Conservation (phyloP, 1,139 yeast genomes). For the Yamadazyma atlantica region DNA sequence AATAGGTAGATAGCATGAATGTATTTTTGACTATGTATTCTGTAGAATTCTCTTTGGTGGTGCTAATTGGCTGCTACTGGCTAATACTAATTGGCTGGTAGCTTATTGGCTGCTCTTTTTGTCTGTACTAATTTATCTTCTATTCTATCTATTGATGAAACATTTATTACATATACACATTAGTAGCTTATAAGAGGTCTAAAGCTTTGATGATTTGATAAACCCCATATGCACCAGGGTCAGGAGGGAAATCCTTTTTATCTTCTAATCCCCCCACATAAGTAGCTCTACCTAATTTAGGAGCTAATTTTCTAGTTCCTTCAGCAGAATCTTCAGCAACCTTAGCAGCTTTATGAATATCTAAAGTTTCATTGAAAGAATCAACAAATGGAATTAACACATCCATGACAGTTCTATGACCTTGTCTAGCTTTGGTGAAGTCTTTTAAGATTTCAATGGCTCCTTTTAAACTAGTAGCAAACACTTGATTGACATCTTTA, state of each 20-base stretch:
- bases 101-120: neutral
- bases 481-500: constrained; percentile 17
- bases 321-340: constrained; percentile 42
- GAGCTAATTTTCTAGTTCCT: constrained; percentile 37
- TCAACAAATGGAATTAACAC: constrained; percentile 50
- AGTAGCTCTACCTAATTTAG: constrained; percentile 50
- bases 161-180: no score
- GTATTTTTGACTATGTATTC: neutral
- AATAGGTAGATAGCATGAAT: constrained; percentile 14
- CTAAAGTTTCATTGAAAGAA: constrained; percentile 23
- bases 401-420: constrained; percentile 55
- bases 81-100: no score
- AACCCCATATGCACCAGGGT: constrained; percentile 44
- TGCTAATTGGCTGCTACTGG: no score
- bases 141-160: neutral
- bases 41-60: neutral
- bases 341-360: constrained; percentile 27
- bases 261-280: constrained; percentile 38
- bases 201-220: constrained; percentile 24
- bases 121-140: neutral
- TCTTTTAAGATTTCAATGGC: constrained; percentile 35
- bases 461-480: constrained; percentile 27
- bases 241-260: constrained; percentile 34
- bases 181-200: constrained; percentile 4
- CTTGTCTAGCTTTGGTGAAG: constrained; percentile 49